Base-by-base conservation (phyloP, 495 filamentous ascomycete genomes). In the Talaromyces nanjingensis region DNA sequence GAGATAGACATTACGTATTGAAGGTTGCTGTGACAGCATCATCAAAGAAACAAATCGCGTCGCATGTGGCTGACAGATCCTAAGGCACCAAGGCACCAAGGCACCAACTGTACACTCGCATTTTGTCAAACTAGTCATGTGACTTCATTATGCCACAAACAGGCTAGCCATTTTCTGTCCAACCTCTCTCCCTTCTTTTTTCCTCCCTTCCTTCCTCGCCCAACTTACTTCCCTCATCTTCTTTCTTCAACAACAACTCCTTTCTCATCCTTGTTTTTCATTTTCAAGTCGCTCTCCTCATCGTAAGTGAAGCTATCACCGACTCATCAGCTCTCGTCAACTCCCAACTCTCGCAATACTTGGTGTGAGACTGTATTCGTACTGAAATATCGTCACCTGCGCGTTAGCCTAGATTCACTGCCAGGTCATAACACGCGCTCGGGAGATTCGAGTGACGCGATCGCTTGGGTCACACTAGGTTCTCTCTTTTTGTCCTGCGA, bases 361-460 rank as follows among this genome's bases (percentile, higher is more conserved):
- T 27, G 27, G 18, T 39, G 64, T 58, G 60, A 56, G n/a, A n/a
- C 33, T 42, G 47, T 49, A 53, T 49, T 59, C 49, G 61, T 61
- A 63, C 54, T 25, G 20, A 56, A 53, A 14, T 47, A 54, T 31
- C 47, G 25, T 24, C 45, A 59, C 62, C 20, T 37, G 25, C 29
- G 53, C 22, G 1, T 27, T 57, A 53, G 56, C n/a, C 52, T 65
- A 54, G 60, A 62, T 54, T 62, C 45, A 20, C 60, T 62, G 59
- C 42, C 45, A 52, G 60, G 45, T 62, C 60, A 53, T 62, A 62
- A 69, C 72, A 71, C 71, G 64, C 71, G 71, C 69, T 70, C 65
- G 71, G 73, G 74, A 37, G 65, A 70, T 66, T 74, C 77, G 79
- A 81, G 78, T 76, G 77, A 76, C 71, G 71, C 71, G 68, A 69